These are phyloP conservation scores for Arthonia radiata DNA, from an alignment of 495 filamentous ascomycete genomes.

Conservation along the genomic window DNA sequence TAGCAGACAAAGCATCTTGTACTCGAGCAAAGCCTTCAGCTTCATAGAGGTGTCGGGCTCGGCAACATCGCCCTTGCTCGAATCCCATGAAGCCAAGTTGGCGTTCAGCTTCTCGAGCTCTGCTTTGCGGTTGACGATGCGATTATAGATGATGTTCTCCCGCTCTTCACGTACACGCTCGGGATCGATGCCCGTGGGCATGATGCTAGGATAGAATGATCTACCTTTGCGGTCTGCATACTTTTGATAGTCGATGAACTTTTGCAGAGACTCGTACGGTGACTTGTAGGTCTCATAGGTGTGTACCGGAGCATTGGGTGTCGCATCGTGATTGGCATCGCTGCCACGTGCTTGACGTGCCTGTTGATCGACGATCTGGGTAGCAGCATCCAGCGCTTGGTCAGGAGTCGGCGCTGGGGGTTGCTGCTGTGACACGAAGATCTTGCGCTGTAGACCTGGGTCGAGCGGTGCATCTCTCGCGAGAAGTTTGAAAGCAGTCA, in stretches of 20 bases:
- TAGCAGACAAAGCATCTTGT: slow-evolving; percentile 61
- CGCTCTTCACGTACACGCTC: slow-evolving; percentile 62
- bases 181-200: slow-evolving; percentile 67
- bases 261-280: slow-evolving; percentile 32
- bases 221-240: slow-evolving; percentile 48
- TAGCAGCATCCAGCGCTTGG: slow-evolving; percentile 28
- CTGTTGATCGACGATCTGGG: slow-evolving; percentile 26
- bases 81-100: slow-evolving; percentile 66
- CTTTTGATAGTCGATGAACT: slow-evolving; percentile 49
- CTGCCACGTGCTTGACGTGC: no score
- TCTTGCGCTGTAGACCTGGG: slow-evolving; percentile 40
- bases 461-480: slow-evolving; percentile 62
- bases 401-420: slow-evolving; percentile 30
- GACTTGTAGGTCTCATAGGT: slow-evolving; percentile 39
- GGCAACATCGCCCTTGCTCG: slow-evolving; percentile 38
- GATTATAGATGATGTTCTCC: slow-evolving; percentile 70
- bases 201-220: slow-evolving; percentile 56
- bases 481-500: slow-evolving; percentile 57
- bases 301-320: slow-evolving; percentile 11
- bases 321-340: slow-evolving; percentile 16
- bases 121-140: slow-evolving; percentile 54
- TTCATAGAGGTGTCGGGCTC: slow-evolving; percentile 63
- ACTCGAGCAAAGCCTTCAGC: slow-evolving; percentile 73
- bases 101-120: slow-evolving; percentile 63
- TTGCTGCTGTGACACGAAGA: slow-evolving; percentile 45